Conservation (phyloP, 768 basidiomycete genomes). For the Strobilomyces dryophilus region DNA sequence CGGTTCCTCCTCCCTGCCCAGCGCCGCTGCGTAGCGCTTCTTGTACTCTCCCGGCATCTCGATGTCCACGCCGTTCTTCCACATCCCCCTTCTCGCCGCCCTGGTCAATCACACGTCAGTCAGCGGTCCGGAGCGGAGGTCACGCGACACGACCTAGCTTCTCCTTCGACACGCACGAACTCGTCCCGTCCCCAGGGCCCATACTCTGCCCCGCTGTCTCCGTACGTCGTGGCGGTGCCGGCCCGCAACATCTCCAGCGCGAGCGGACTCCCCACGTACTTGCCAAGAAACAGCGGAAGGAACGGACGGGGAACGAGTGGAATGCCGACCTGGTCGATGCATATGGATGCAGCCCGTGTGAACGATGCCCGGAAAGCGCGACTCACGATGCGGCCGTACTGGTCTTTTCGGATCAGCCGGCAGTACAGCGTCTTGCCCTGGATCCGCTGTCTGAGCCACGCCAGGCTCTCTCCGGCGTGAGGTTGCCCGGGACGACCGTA, state of each 20-base stretch:
- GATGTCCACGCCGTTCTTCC: conserved; percentile 47
- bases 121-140: not conserved
- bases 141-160: conserved; percentile 51
- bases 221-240: conserved; percentile 75
- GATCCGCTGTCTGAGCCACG: conserved; percentile 68
- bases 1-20: conserved; percentile 1
- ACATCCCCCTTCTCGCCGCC: conserved; percentile 65
- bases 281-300: conserved; percentile 46
- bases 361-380: not conserved
- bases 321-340: conserved; percentile 55
- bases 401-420: conserved; percentile 73
- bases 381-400: conserved; percentile 78
- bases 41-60: conserved; percentile 85
- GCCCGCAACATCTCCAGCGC: conserved; percentile 73
- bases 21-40: conserved; percentile 45
- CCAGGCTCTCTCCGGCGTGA: conserved; percentile 66
- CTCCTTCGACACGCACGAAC: conserved; percentile 56
- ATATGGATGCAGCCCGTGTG: not conserved
- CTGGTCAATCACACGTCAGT: conserved; percentile 32
- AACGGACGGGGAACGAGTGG: conserved; percentile 49
- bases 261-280: conserved; percentile 41
- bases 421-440: conserved; percentile 61
- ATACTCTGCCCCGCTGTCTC: conserved; percentile 76
- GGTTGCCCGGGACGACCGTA: conserved; percentile 82
- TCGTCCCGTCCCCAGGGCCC: conserved; percentile 62